A percentile compares a stretch with the other conserved stretches of the same genome.
Conservation (phyloP, 176 grass and related monocot genomes). For the Carex parvula region DNA sequence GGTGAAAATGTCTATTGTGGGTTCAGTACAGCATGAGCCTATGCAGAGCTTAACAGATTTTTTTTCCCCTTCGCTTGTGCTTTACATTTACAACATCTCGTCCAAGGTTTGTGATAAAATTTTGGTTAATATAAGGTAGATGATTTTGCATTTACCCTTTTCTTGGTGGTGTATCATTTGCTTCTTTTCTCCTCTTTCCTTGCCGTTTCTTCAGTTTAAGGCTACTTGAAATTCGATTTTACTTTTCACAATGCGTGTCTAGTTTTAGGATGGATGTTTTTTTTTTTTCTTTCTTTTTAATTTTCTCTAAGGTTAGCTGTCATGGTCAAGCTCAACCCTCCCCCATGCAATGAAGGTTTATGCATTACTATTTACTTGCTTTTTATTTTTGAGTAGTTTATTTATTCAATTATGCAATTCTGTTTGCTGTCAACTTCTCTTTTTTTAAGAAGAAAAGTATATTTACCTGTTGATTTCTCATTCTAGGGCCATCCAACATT, state of each 20-base stretch:
- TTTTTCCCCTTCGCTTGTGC: background rate
- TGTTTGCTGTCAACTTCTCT: background rate
- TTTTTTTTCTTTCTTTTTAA: background rate
- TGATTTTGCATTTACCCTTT: background rate
- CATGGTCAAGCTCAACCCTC: too few species aligned
- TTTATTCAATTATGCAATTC: slow-evolving; percentile 5
- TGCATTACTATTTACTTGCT: background rate
- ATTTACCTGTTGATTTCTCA: background rate
- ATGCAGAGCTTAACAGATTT: background rate
- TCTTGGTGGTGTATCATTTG: background rate
- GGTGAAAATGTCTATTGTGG: background rate
- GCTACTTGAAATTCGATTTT: background rate
- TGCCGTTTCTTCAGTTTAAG: background rate
- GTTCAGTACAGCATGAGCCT: background rate
- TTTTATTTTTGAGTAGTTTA: background rate
- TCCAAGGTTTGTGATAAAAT: background rate
- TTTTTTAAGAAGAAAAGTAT: background rate
- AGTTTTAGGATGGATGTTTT: background rate
- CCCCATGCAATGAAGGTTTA: too few species aligned
- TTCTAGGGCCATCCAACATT: background rate
- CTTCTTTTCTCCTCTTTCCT: background rate
- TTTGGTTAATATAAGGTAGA: background rate
- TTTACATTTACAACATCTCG: background rate
- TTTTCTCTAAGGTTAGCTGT: background rate
- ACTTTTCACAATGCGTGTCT: background rate